Evolutionary conservation across 208 protist species (phyloP).

Genomic region (Acanthamoeba culbertsoni): DNA sequence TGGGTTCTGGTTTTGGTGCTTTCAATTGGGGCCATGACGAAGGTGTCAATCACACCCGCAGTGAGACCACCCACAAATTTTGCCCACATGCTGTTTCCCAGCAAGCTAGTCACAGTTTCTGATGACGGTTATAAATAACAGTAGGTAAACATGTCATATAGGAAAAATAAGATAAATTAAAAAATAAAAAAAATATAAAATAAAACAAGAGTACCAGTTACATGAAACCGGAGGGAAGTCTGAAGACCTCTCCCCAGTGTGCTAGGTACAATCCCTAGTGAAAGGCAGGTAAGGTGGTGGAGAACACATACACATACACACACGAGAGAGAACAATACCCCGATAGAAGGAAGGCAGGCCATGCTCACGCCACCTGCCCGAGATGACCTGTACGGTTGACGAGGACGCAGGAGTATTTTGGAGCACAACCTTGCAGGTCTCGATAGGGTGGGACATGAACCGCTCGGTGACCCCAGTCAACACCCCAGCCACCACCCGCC

Average conservation of each 20-base stretch:
- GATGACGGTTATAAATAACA: too few species aligned
- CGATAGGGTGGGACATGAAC: not conserved
- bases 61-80: not conserved
- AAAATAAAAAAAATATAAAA: too few species aligned
- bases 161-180: too few species aligned
- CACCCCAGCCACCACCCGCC: not conserved
- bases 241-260: not conserved
- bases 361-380: not conserved
- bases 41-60: constrained; percentile 32
- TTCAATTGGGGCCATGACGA: constrained; percentile 31
- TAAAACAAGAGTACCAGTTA: not conserved
- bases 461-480: constrained; percentile 2
- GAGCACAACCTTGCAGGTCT: constrained; percentile 25
- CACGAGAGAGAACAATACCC: not conserved
- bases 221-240: not conserved
- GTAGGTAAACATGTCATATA: too few species aligned
- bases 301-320: not conserved
- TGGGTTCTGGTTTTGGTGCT: constrained; percentile 2
- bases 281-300: not conserved
- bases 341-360: not conserved
- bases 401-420: not conserved
- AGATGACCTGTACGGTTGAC: not conserved
- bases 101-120: not conserved
- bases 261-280: constrained; percentile 18
- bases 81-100: not conserved